phyloP scores from a whole-genome alignment of 345 rosid species.

The Hypericum perforatum region DNA sequence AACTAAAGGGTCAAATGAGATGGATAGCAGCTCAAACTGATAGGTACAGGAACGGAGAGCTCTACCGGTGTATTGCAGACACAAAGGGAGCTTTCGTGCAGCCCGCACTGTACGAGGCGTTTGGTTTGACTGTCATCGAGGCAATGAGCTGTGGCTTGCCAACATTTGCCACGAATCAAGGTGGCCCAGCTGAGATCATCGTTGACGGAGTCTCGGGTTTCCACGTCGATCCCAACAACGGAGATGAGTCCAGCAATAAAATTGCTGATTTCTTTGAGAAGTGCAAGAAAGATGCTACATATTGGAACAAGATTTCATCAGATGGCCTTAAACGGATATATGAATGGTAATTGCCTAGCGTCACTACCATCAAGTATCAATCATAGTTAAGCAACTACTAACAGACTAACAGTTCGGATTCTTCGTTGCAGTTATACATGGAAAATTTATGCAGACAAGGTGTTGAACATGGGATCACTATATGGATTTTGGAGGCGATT shows the following conservation, averaged over 20 bases:
- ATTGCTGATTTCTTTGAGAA: slow-evolving; percentile 75
- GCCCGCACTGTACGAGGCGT: slow-evolving; percentile 94
- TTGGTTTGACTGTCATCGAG: slow-evolving; percentile 88
- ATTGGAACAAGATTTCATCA: slow-evolving; percentile 54
- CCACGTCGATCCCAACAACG: slow-evolving; percentile 76
- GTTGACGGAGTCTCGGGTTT: slow-evolving; percentile 86
- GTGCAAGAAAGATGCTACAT: slow-evolving; percentile 39
- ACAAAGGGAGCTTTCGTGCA: slow-evolving; percentile 86
- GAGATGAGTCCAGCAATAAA: slow-evolving; percentile 55
- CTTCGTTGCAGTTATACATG: slow-evolving; percentile 64
- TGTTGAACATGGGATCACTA: slow-evolving; percentile 71
- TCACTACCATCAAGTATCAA: neutral
- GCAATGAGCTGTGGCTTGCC: slow-evolving; percentile 97
- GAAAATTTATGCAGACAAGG: slow-evolving; percentile 63
- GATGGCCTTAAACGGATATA: slow-evolving; percentile 64
- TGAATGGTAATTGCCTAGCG: slow-evolving; percentile 44
- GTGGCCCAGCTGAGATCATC: slow-evolving; percentile 80
- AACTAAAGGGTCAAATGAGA: slow-evolving; percentile 73
- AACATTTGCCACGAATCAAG: slow-evolving; percentile 84
- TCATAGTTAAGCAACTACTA: neutral
- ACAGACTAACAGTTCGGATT: neutral
- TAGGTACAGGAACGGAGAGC: slow-evolving; percentile 76
- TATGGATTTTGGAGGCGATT: slow-evolving; percentile 78
- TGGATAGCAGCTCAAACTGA: slow-evolving; percentile 96
- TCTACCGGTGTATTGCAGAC: slow-evolving; percentile 85